Evolutionary conservation across 805 yeast genomes (phyloP).

Genomic region (Yarrowia osloensis): DNA sequence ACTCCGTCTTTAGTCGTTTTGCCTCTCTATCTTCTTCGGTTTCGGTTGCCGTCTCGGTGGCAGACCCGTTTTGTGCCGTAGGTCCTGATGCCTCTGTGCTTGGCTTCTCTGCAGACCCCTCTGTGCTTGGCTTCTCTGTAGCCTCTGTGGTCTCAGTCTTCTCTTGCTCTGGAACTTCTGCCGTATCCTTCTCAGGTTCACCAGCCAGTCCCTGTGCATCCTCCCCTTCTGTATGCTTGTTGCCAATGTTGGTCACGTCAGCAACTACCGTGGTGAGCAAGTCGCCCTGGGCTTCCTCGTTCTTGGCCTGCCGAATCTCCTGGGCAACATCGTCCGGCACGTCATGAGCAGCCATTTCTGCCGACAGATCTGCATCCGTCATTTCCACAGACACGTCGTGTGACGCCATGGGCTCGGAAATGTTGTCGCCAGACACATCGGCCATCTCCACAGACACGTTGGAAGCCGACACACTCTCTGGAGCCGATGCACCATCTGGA

Average conservation of each 20-base stretch:
- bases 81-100: no score
- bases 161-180: not conserved
- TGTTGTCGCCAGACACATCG: not conserved
- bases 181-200: not conserved
- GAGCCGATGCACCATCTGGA: no score
- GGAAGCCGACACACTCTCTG: no score
- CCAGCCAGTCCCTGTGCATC: not conserved
- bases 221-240: not conserved
- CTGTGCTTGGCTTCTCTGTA: not conserved
- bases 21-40: conserved; percentile 14
- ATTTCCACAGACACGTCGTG: conserved; percentile 27
- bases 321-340: not conserved
- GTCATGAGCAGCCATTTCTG: conserved; percentile 12
- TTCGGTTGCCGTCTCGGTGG: not conserved
- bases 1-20: conserved; percentile 16
- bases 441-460: conserved; percentile 12
- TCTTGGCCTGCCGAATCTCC: not conserved
- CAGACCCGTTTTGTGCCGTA: not conserved
- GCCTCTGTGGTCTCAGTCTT: not conserved
- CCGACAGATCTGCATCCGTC: conserved; percentile 9
- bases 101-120: not conserved
- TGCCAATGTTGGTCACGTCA: not conserved
- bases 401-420: not conserved
- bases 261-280: not conserved
- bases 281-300: not conserved